These are phyloP conservation scores for Pleurostoma richardsiae DNA, from an alignment of 2,329 filamentous ascomycete species.

Conservation along the genomic window DNA sequence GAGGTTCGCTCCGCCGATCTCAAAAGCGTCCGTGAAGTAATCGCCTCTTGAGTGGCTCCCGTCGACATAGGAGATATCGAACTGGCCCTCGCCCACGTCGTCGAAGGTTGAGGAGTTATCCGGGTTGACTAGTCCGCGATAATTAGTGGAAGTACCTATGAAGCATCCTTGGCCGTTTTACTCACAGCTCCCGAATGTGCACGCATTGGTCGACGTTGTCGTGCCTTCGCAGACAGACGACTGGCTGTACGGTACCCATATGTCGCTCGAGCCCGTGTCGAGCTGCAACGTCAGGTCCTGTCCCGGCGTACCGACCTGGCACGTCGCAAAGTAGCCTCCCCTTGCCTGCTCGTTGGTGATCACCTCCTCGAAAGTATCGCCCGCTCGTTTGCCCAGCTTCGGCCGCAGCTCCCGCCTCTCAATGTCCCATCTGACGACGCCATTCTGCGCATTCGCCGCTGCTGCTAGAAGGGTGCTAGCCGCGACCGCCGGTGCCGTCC, in stretches of 20 bases:
- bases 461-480: slow-evolving; percentile 16
- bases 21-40: slow-evolving; percentile 54
- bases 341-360: slow-evolving; percentile 37
- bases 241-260: slow-evolving; percentile 47
- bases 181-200: slow-evolving; percentile 42
- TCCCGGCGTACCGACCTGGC: slow-evolving; percentile 50
- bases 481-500: slow-evolving; percentile 5
- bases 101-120: slow-evolving; percentile 40
- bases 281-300: slow-evolving; percentile 55
- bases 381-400: slow-evolving; percentile 29
- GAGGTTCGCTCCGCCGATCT: slow-evolving; percentile 47
- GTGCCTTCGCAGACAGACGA: slow-evolving; percentile 30
- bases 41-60: slow-evolving; percentile 50
- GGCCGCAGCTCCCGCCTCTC: slow-evolving; percentile 20
- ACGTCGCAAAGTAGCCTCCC: slow-evolving; percentile 53
- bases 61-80: slow-evolving; percentile 59
- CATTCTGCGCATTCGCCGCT: slow-evolving; percentile 12
- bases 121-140: slow-evolving; percentile 33
- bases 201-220: slow-evolving; percentile 18
- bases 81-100: slow-evolving; percentile 34
- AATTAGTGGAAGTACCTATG: slow-evolving; percentile 11
- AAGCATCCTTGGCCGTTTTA: slow-evolving; percentile 5
- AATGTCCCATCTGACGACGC: slow-evolving; percentile 44
- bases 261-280: slow-evolving; percentile 62
- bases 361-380: slow-evolving; percentile 31